Evolutionary conservation across 345 rosid genomes (phyloP).

Genomic region (Melaleuca alternifolia): DNA sequence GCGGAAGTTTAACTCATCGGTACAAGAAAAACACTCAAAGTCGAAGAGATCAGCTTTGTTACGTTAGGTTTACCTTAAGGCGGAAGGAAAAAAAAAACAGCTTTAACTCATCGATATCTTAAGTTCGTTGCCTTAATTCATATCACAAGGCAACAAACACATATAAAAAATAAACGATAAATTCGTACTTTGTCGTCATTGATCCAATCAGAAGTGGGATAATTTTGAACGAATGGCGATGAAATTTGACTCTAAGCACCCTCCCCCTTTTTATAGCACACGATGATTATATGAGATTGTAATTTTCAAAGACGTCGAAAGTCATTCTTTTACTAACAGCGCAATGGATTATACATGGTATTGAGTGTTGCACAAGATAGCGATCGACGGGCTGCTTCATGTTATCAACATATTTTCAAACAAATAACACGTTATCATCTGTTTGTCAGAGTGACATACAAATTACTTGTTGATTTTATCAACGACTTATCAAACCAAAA

Average conservation of each 20-base stretch:
- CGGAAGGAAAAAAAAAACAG: background rate
- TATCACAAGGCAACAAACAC: background rate
- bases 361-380: background rate
- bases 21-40: background rate
- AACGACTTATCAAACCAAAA: background rate
- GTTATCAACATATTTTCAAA: background rate
- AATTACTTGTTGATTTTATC: background rate
- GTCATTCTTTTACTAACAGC: background rate
- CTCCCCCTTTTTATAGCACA: background rate
- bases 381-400: background rate
- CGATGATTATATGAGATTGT: background rate
- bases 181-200: background rate
- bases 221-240: background rate
- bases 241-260: background rate
- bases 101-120: background rate
- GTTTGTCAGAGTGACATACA: background rate
- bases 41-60: background rate
- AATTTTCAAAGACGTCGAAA: background rate
- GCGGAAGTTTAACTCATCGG: background rate
- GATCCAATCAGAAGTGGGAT: background rate
- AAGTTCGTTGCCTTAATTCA: background rate
- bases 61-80: background rate
- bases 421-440: background rate
- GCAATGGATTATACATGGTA: background rate
- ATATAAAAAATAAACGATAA: background rate